Base-by-base conservation (phyloP, 1,284 basidiomycete species). In the Pyrrhoderma noxium region DNA sequence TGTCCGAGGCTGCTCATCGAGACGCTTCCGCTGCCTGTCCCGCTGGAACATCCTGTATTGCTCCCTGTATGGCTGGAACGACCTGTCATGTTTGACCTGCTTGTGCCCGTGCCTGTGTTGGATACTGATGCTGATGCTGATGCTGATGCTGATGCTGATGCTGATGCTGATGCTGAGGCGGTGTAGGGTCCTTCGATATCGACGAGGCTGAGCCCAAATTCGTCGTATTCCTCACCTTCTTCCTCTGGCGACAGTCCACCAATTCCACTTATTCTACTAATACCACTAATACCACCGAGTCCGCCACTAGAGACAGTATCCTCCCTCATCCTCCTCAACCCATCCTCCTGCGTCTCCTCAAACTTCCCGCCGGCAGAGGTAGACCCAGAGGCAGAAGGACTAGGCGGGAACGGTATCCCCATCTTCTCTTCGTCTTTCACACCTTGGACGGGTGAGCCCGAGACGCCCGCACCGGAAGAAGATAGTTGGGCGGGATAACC, bases 1-100 rank as follows among this genome's bases (percentile, higher is more conserved):
- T 82, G 80, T 1, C 86, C 87, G 4, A 89, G 74, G 58, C 81
- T 84, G 3, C 85, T 88, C 77, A 89, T 79, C 3, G 85, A 89
- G 11, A 31, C 7, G 27, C 27, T 31, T 31, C 27, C 27, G 11
- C 27, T 31, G 5, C 27, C 27, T 31, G 27, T 31, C 11, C 27
- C 27, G 27, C 27, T 31, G n/a, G n/a, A n/a, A n/a, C n/a, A n/a
- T n/a, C n/a, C n/a, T n/a, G n/a, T n/a, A n/a, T n/a, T n/a, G n/a
- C n/a, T n/a, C n/a, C n/a, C n/a, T n/a, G n/a, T n/a, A n/a, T n/a
- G n/a, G n/a, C n/a, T n/a, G n/a, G n/a, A n/a, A n/a, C n/a, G n/a
- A 5, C 27, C 27, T 5, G 7, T 31, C 27, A 5, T 31, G 11
- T 11, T 31, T 31, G 27, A 31, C 27, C 7, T 11, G 11, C 27